phyloP scores from a whole-genome alignment of 2,329 filamentous ascomycete species.

The Aspergillus calidoustus region DNA sequence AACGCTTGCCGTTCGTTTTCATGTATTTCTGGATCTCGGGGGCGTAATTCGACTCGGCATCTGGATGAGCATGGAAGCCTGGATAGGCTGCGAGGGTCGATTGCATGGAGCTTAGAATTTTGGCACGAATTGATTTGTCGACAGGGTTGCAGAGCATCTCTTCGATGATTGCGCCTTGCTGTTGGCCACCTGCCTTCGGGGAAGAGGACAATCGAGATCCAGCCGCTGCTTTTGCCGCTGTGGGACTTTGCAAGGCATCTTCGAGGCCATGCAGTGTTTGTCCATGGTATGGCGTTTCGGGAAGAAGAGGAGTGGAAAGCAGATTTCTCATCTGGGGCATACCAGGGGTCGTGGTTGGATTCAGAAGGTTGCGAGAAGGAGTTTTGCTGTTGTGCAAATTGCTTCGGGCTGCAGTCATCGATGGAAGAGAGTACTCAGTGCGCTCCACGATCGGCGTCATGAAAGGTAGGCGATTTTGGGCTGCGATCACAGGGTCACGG shows the following conservation, averaged over 20 bases:
- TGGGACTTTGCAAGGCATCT: conserved; percentile 44
- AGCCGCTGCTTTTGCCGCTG: conserved; percentile 41
- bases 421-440: conserved; percentile 82
- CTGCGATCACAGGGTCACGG: conserved; percentile 76
- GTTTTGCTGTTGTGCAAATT: conserved; percentile 72
- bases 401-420: conserved; percentile 61
- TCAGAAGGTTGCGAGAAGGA: conserved; percentile 63
- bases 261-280: conserved; percentile 45
- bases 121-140: conserved; percentile 72
- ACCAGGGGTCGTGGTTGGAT: conserved; percentile 31
- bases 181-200: conserved; percentile 23
- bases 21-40: conserved; percentile 81
- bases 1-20: conserved; percentile 64
- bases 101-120: conserved; percentile 74
- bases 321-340: conserved; percentile 48
- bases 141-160: conserved; percentile 89
- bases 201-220: conserved; percentile 27
- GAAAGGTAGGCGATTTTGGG: conserved; percentile 91
- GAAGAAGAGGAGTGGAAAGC: conserved; percentile 73
- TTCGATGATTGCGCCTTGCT: conserved; percentile 70
- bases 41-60: conserved; percentile 67
- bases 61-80: conserved; percentile 77
- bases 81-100: conserved; percentile 75
- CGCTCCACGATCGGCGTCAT: conserved; percentile 99
- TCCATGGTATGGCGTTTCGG: conserved; percentile 61